Base-by-base conservation (phyloP, 768 basidiomycete genomes). In the Plicaturopsis crispa region DNA sequence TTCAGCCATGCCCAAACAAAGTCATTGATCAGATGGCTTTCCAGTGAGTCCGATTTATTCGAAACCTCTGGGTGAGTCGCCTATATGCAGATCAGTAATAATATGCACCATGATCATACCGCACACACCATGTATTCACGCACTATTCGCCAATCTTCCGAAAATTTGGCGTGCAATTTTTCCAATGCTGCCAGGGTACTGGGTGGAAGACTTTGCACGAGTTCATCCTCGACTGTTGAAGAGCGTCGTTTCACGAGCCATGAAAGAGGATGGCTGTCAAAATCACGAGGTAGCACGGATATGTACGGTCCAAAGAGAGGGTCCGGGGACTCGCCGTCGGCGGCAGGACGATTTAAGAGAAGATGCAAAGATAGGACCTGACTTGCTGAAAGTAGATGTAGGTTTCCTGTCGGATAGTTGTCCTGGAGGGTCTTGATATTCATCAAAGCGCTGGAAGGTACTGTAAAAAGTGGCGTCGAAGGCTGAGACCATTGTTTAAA, bases 1-100 rank as follows among this genome's bases (percentile, higher is more conserved):
- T 81, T 93, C 7, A 97, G 69, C 92, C 93, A 98, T 1, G 75
- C 90, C 90, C 93, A 96, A 3, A 88, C 55, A 47, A 77, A 87
- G 48, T 80, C 71, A 24, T 52, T 57, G 26, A 8, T 8, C 10
- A 28, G 26, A 28, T 8, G 14, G 14, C 10, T 8, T 8, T 28
- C 26, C 26, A 28, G 8, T 14, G 26, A 28, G 26, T 8, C n/a
- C n/a, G n/a, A n/a, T n/a, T n/a, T n/a, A 44, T 35, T 24, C 34
- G 14, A 23, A 51, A 20, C 40, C 21, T 5, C 39, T 24, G 21
- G 40, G 30, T 18, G 5, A 3, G 24, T 13, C 34, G 3, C 26
- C 41, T 12, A 20, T 30, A 21, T 26, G 4, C 16, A n/a, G n/a
- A n/a, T n/a, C n/a, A n/a, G n/a, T n/a, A n/a, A n/a, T n/a, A n/a